These are phyloP conservation scores for Scheffersomyces insectosa DNA, from an alignment of 1,139 yeast genomes.

Conservation along the genomic window DNA sequence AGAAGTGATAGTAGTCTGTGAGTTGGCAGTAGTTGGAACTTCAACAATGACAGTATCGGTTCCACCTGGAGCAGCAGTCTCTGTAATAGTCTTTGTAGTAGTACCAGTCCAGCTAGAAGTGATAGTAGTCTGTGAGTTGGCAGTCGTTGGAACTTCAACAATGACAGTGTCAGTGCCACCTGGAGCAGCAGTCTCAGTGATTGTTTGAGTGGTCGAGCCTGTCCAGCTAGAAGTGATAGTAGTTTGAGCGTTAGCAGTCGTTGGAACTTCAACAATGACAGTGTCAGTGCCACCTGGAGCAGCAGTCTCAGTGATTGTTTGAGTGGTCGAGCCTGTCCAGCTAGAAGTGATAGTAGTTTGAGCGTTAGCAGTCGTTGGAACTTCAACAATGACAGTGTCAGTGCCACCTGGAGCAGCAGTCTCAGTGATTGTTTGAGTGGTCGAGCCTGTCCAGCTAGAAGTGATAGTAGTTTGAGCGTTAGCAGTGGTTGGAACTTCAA, in stretches of 20 bases:
- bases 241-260: constrained; percentile 3
- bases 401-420: not conserved
- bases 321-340: not conserved
- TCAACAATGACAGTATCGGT: constrained; percentile 13
- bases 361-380: constrained; percentile 1
- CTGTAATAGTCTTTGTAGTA: not conserved
- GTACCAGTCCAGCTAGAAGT: not conserved
- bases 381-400: not conserved
- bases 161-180: constrained; percentile 9
- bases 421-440: constrained; percentile 2
- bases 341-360: not conserved
- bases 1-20: constrained; percentile 7
- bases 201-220: constrained; percentile 9
- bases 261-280: constrained; percentile 13
- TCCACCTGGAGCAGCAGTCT: constrained; percentile 1
- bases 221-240: constrained; percentile 12
- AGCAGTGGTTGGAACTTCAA: constrained; percentile 8
- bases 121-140: not conserved
- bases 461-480: constrained; percentile 13
- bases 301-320: not conserved
- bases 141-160: constrained; percentile 7
- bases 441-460: constrained; percentile 11
- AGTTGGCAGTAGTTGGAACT: constrained; percentile 8
- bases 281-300: constrained; percentile 10
- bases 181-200: constrained; percentile 5